Evolutionary conservation across 2,329 filamentous ascomycete genomes (phyloP).

Genomic region (Pseudofabraea citricarpa): DNA sequence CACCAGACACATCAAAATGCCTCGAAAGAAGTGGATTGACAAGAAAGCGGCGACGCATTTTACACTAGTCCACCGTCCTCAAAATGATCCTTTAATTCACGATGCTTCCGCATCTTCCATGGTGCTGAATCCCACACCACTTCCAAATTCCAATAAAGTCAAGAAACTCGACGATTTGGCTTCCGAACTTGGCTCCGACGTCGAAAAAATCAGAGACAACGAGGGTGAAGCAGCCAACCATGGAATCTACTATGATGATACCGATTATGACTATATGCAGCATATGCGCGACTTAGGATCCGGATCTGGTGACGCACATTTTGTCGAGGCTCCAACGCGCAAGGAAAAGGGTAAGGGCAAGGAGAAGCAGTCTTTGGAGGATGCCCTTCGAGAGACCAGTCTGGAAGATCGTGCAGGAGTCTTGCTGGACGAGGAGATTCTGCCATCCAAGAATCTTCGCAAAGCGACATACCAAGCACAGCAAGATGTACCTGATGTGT

Average conservation of each 20-base stretch:
- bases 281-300: slow-evolving; percentile 85
- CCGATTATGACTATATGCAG: slow-evolving; percentile 98
- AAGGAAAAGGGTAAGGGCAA: slow-evolving; percentile 65
- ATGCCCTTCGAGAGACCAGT: slow-evolving; percentile 66
- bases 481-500: slow-evolving; percentile 85
- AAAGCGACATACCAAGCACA: slow-evolving; percentile 83
- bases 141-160: slow-evolving; percentile 46
- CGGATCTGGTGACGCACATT: slow-evolving; percentile 68
- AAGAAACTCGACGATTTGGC: slow-evolving; percentile 72
- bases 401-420: slow-evolving; percentile 49
- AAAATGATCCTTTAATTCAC: slow-evolving; percentile 96
- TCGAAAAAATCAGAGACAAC: slow-evolving; percentile 68
- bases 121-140: slow-evolving; percentile 70
- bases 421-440: slow-evolving; percentile 67
- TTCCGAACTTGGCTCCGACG: slow-evolving; percentile 67
- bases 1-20: slow-evolving; percentile 19
- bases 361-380: slow-evolving; percentile 74
- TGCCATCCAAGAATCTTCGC: slow-evolving; percentile 75
- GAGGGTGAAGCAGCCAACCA: slow-evolving; percentile 95
- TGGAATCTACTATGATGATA: slow-evolving; percentile 92
- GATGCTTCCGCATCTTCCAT: slow-evolving; percentile 84
- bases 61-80: slow-evolving; percentile 88
- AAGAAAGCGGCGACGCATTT: slow-evolving; percentile 94
- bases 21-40: slow-evolving; percentile 48
- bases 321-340: slow-evolving; percentile 68